These are phyloP conservation scores for Lanmaoa rubissima DNA, from an alignment of 768 basidiomycete species.

Conservation along the genomic window DNA sequence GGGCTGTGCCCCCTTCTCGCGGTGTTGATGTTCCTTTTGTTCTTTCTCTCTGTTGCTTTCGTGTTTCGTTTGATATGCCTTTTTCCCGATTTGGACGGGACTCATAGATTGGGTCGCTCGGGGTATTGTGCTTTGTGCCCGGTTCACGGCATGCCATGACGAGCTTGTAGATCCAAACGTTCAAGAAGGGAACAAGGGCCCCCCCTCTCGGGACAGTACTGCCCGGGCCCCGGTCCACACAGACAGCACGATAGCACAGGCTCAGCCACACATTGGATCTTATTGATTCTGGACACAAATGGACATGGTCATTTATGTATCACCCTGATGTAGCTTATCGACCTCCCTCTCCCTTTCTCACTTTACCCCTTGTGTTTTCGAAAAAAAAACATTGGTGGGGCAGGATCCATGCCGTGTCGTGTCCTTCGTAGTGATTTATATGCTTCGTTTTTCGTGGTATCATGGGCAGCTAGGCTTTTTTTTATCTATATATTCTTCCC, in stretches of 20 bases:
- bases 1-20: neutral
- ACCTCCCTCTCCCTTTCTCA: neutral
- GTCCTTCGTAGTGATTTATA: neutral
- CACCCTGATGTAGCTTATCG: slow-evolving; percentile 18
- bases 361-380: neutral
- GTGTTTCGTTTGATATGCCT: slow-evolving; percentile 8
- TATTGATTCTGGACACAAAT: slow-evolving; percentile 1
- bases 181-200: neutral
- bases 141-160: slow-evolving; percentile 1
- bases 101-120: neutral
- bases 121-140: slow-evolving; percentile 3
- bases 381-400: neutral
- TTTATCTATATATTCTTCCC: neutral
- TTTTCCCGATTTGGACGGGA: neutral
- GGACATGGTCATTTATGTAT: slow-evolving; percentile 10
- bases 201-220: neutral
- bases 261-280: slow-evolving; percentile 1
- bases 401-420: neutral
- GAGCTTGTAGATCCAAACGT: slow-evolving; percentile 1
- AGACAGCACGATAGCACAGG: neutral
- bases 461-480: neutral
- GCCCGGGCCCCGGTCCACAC: neutral
- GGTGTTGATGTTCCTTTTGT: neutral
- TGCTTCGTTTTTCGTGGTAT: neutral
- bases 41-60: neutral